Base-by-base conservation (phyloP, 495 filamentous ascomycete genomes). In the Geoglossum glabrum region DNA sequence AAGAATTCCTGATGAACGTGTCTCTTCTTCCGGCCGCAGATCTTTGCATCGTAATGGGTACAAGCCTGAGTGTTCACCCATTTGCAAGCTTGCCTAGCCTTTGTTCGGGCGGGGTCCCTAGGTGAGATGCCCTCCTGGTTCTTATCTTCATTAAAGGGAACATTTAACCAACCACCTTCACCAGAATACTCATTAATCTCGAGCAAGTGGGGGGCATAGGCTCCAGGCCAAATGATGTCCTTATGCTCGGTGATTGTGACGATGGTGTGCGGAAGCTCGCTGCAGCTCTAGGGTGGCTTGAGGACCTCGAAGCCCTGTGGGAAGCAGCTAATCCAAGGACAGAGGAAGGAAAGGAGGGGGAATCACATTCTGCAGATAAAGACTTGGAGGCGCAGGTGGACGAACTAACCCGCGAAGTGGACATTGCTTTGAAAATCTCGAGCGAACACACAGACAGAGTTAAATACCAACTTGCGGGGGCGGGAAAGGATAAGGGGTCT, bases 1-100 rank as follows among this genome's bases (percentile, higher is more conserved):
- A 67, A 10, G 64, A 66, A 0, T 98, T 97, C 67, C 81, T 82
- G 62, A 61, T 68, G 3, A 84, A 81, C 59, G 70, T 72, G 23
- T 58, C 63, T 25, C 62, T 84, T 19, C 77, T 80, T 1, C 69
- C 63, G 17, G 65, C 73, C 60, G 87, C 89, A 3, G 90, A 97
- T 67, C 69, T 97, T 30, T 80, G 81, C 54, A 83, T 98, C 40
- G 76, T 98, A 40, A 86, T 97, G 80, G 92, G 92, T 1, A 95
- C 90, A 6, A 95, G 88, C 65, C 68, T 98, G 58, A 76, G 74
- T 8, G 92, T 98, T 23, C 84, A 89, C 57, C 93, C 92, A 0
- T 96, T 98, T 70, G 89, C 92, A 19, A 78, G 77, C 55, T 70
- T 97, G 54, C 90, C 92, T 0, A 64, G 69, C 0, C 69, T 82